Percentiles rank a stretch among this genome's conserved stretches.
Evolutionary conservation across 352 stramenopile species (phyloP).

Genomic region (Pythium chondricola): DNA sequence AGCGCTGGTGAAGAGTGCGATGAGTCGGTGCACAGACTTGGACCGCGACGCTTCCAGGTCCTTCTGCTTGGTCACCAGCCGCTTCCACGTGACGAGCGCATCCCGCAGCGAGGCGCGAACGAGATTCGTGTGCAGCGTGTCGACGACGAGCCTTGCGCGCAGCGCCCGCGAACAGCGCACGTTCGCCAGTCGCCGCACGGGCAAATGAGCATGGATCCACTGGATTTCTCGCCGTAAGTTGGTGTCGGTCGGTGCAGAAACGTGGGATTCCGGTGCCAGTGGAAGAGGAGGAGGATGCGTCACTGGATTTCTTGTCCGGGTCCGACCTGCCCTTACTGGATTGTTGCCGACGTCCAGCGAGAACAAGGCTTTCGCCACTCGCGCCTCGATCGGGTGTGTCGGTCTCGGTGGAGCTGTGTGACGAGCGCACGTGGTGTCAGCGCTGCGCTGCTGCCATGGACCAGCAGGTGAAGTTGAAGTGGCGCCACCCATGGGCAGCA

Average conservation of each 20-base stretch:
- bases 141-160: constrained; percentile 30
- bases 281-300: background rate
- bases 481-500: constrained; percentile 1
- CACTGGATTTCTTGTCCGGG: constrained; percentile 8
- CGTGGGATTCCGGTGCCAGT: background rate
- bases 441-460: background rate
- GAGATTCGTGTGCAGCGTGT: constrained; percentile 26
- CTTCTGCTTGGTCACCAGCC: constrained; percentile 21
- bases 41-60: constrained; percentile 8
- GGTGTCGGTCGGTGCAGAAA: no score
- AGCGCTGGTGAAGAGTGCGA: background rate
- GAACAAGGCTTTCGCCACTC: no score
- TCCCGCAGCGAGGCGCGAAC: constrained; percentile 19
- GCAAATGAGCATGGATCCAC: constrained; percentile 61
- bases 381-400: no score
- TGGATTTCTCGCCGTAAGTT: constrained; percentile 39
- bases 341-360: no score
- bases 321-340: no score
- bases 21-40: constrained; percentile 5
- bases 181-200: constrained; percentile 39
- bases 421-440: no score
- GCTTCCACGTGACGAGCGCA: constrained; percentile 25
- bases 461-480: background rate
- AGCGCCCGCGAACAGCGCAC: constrained; percentile 35
- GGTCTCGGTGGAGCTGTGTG: no score